A percentile compares a stretch with the other conserved stretches of the same genome.
Evolutionary conservation across 768 basidiomycete genomes (phyloP).

Genomic region (Boletus coccyginus): DNA sequence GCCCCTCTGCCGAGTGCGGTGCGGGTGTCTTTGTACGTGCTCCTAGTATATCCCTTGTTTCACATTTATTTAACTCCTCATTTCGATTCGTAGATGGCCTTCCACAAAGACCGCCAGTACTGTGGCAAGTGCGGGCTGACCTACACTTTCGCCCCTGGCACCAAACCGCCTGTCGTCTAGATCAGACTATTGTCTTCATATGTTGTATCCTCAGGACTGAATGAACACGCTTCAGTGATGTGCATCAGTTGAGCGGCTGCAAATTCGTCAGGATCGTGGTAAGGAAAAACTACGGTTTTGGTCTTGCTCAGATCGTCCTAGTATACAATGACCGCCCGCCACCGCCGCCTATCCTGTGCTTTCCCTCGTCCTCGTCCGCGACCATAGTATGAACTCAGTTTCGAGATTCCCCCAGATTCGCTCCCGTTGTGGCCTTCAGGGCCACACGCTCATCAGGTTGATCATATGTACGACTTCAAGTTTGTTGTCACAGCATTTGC

Average conservation of each 20-base stretch:
- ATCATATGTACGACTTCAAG: no score
- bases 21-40: conserved; percentile 77
- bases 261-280: background rate
- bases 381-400: no score
- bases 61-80: conserved; percentile 6
- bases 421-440: no score
- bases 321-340: no score
- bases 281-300: no score
- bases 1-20: conserved; percentile 80
- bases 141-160: conserved; percentile 79
- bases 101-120: conserved; percentile 97
- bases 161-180: conserved; percentile 73
- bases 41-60: background rate
- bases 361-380: no score
- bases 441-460: no score
- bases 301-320: no score
- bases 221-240: background rate
- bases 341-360: no score
- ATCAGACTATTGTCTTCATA: conserved; percentile 4
- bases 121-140: conserved; percentile 94
- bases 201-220: conserved; percentile 12
- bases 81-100: conserved; percentile 73
- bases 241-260: background rate
- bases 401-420: no score
- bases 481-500: no score